Evolutionary conservation across 768 basidiomycete genomes (phyloP).

Genomic region (Calvatia gigantea): DNA sequence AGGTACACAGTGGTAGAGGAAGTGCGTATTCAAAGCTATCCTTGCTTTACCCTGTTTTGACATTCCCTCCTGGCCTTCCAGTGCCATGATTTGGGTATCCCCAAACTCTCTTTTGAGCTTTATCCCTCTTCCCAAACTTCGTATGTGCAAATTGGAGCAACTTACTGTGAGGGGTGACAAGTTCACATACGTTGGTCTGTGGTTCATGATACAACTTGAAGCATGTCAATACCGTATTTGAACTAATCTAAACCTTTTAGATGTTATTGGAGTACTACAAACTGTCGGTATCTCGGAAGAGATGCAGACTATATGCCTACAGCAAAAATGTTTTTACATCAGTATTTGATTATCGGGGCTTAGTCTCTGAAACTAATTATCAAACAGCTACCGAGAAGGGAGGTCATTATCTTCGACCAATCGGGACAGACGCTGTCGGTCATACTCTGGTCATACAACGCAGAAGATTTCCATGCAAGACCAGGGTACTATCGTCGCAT

Average conservation of each 20-base stretch:
- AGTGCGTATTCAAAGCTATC: slow-evolving; percentile 35
- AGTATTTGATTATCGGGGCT: too few species aligned
- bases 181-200: not conserved
- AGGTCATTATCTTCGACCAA: slow-evolving; percentile 82
- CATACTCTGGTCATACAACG: slow-evolving; percentile 95
- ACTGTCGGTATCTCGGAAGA: slow-evolving; percentile 76
- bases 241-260: slow-evolving; percentile 40
- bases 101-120: slow-evolving; percentile 86
- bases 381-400: slow-evolving; percentile 59
- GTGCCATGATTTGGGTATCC: slow-evolving; percentile 86
- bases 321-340: too few species aligned
- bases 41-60: not conserved
- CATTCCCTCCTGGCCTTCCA: slow-evolving; percentile 24
- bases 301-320: too few species aligned
- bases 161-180: too few species aligned
- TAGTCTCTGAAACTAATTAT: too few species aligned
- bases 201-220: too few species aligned
- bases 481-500: slow-evolving; percentile 77
- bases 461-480: slow-evolving; percentile 64
- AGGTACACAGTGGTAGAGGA: slow-evolving; percentile 81
- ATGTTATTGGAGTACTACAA: slow-evolving; percentile 85
- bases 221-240: too few species aligned
- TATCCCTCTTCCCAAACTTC: slow-evolving; percentile 54
- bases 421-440: slow-evolving; percentile 74
- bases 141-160: too few species aligned